Percentiles rank a stretch among this genome's conserved stretches.
Evolutionary conservation across 768 basidiomycete species (phyloP).

Genomic region (Collybia sordida): DNA sequence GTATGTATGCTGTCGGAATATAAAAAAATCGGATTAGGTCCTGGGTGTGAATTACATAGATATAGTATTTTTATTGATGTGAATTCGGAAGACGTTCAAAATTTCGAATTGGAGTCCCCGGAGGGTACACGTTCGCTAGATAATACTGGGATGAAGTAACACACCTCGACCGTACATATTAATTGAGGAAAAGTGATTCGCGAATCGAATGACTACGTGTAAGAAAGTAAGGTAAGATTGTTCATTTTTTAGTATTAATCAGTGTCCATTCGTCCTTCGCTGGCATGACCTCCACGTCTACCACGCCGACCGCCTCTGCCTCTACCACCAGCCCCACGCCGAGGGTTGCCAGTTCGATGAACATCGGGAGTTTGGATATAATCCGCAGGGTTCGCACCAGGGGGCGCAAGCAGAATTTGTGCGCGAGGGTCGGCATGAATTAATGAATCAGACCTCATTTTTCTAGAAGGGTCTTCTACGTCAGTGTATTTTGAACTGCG

Average conservation of each 20-base stretch:
- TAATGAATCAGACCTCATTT: conserved; percentile 83
- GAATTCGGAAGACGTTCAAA: too few species aligned
- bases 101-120: too few species aligned
- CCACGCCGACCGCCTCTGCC: conserved; percentile 35
- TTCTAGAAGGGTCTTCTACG: conserved; percentile 42
- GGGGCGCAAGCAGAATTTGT: conserved; percentile 65
- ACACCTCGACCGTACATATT: too few species aligned
- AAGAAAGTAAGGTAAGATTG: too few species aligned
- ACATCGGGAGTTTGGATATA: conserved; percentile 37
- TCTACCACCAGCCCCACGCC: conserved; percentile 36
- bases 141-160: too few species aligned
- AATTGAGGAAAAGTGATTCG: too few species aligned
- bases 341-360: conserved; percentile 23
- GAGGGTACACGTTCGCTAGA: too few species aligned
- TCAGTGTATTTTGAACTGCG: background rate
- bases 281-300: conserved; percentile 36
- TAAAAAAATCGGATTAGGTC: too few species aligned
- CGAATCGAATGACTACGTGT: too few species aligned
- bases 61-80: too few species aligned
- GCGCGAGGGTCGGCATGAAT: conserved; percentile 64
- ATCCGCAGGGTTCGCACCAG: conserved; percentile 57
- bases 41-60: too few species aligned
- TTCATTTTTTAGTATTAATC: conserved; percentile 32
- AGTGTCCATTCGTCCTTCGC: conserved; percentile 49
- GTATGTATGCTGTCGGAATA: too few species aligned